Evolutionary conservation across 192 early-diverging fungal species (phyloP), one percentile per base, ranked within the genome.

Genomic region (Rhizophlyctis rosea): DNA sequence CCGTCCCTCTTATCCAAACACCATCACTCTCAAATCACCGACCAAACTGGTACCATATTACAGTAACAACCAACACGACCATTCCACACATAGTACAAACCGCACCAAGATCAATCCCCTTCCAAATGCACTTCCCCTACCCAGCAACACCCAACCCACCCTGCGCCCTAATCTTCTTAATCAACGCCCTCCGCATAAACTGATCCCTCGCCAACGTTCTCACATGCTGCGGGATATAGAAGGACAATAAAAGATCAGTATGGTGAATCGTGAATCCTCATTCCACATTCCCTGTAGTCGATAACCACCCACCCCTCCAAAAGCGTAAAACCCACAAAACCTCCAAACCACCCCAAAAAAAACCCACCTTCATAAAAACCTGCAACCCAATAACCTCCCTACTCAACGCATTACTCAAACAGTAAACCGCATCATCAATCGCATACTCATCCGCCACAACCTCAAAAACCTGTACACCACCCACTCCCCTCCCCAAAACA

Each of bases 401-500:
- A 61, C 84, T 87, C 36, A 97, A 71, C 3, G 93, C 91, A 64
- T 87, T 83, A 23, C 87, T 82, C 47, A 97, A 71, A 31, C 86
- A 81, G 66, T 94, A 94, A 47, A 94, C 81, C 4, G 89, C 85
- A 60, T 97, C 94, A 52, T 92, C 90, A 36, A 93, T 86, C 0
- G 93, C 92, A 49, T 89, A 86, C 53, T 94, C 93, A 56, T 95
- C 92, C 25, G 89, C 92, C 1, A 94, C 86, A 68, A 91, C 64
- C 18, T 93, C 90, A 61, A 92, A 88, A 96, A 78, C 56, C 91
- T 96, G 54, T 9, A 33, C 27, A 16, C 50, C n/a, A n/a, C n/a
- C n/a, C n/a, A n/a, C 34, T 34, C 44, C 16, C 47, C 28, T 74
- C 65, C 23, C 30, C 23, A 59, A 57, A 14, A 27, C 24, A 50